Percentiles rank a stretch among this genome's conserved stretches.
Conservation (phyloP, 257 asterid species). For the Echites panduratus region DNA sequence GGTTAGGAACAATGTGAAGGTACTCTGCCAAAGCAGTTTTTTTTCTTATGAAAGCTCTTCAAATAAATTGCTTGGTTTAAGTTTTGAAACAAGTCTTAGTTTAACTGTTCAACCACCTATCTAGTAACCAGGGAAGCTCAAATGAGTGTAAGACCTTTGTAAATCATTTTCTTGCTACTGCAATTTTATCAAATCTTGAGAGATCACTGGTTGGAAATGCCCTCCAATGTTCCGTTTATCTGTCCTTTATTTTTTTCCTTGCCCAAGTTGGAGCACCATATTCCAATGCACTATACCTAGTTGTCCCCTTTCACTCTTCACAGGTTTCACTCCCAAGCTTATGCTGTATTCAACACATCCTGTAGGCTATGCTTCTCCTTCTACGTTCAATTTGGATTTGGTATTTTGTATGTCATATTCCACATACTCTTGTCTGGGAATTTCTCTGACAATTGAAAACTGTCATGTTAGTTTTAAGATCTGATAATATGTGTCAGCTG, state of each 20-base stretch:
- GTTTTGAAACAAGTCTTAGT: not conserved
- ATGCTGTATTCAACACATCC: not conserved
- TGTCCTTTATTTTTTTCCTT: not conserved
- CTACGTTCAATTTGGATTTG: not conserved
- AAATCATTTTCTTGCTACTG: not conserved
- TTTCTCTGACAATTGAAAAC: not conserved
- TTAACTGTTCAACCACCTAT: not conserved
- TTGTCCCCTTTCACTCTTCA: not conserved
- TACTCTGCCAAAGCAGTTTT: not conserved
- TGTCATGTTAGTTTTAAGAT: slow-evolving; percentile 1
- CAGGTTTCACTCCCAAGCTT: not conserved
- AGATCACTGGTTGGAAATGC: not conserved
- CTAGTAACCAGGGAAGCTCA: not conserved
- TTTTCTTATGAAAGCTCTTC: not conserved
- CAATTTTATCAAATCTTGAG: not conserved
- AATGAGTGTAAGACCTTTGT: not conserved
- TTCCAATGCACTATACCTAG: not conserved
- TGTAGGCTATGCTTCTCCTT: not conserved
- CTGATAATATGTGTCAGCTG: not conserved
- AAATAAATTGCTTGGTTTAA: not conserved
- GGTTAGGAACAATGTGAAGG: not conserved
- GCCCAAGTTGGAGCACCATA: not conserved
- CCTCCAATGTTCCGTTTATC: not conserved
- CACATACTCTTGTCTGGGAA: not conserved
- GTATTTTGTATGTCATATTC: not conserved